Evolutionary conservation across 371 early-diverging fungal species (phyloP), one percentile per base, ranked within the genome.

Genomic region (Conidiobolus coronatus): DNA sequence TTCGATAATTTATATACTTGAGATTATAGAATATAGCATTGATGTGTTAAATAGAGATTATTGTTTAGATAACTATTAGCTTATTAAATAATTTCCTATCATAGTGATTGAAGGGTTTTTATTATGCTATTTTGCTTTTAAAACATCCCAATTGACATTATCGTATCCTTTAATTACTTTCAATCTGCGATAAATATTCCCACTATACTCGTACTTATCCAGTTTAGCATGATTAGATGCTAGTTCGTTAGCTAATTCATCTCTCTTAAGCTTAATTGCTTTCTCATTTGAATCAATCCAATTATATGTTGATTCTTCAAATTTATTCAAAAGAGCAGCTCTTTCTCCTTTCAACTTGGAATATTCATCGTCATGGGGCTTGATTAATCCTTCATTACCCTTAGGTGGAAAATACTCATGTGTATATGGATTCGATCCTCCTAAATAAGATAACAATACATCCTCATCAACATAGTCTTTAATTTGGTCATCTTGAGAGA

Each of bases 401-500:
- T 39, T 45, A 13, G 56, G 53, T 1, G 56, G 55, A 24, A 59
- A 9, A 45, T 64, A 64, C 19, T 55, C 18, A 43, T 61, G 59
- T 40, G 55, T 46, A 51, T 45, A 59, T 41, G 51, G 40, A 42
- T 60, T 60, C 40, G 44, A 41, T 19, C 65, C 65, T 3, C 60
- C 61, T 7, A 61, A 40, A 42, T 46, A 52, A 20, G 42, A 47
- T 2, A 55, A 55, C 39, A 65, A 38, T 39, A 56, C 56, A 8
- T 59, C 42, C 5, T 56, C 49, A 0, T 66, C 64, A 38, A 90
- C 75, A 42, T 65, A 70, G 12, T 77, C 62, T 12, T 57, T 50
- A 33, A 90, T 53, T 20, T 65, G 63, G 19, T 79, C 77, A 14
- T 66, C 60, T 34, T 63, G 47, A 41, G 59, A 61, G 55, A 91